Evolutionary conservation across 208 protist species (phyloP).

Genomic region (Crithidia brevicula): DNA sequence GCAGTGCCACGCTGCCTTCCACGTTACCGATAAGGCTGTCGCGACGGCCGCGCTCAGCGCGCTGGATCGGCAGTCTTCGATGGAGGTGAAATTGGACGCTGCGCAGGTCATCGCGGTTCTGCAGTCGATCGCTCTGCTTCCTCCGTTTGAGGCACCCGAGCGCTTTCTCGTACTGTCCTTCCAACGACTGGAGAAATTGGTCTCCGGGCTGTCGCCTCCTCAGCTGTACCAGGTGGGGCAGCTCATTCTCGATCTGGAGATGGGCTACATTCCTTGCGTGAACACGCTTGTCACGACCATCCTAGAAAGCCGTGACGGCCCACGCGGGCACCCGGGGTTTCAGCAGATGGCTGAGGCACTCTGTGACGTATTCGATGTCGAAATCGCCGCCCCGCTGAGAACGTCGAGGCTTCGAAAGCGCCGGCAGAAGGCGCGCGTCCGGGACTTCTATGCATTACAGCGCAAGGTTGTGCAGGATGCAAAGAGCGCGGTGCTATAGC

Average conservation of each 20-base stretch:
- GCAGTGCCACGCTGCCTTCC: slow-evolving; percentile 75
- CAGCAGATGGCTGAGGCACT: slow-evolving; percentile 61
- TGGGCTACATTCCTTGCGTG: slow-evolving; percentile 78
- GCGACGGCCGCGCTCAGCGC: slow-evolving; percentile 33
- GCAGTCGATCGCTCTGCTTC: slow-evolving; percentile 50
- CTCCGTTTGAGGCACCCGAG: slow-evolving; percentile 35
- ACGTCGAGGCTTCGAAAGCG: slow-evolving; percentile 53
- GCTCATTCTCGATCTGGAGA: slow-evolving; percentile 73
- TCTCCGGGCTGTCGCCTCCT: slow-evolving; percentile 41
- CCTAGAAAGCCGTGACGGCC: slow-evolving; percentile 73
- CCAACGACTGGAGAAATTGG: slow-evolving; percentile 55
- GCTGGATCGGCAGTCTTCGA: slow-evolving; percentile 66
- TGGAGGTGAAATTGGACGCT: slow-evolving; percentile 56
- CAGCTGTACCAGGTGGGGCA: slow-evolving; percentile 64
- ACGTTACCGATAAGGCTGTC: slow-evolving; percentile 60
- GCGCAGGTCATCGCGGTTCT: slow-evolving; percentile 71
- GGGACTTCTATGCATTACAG: slow-evolving; percentile 35
- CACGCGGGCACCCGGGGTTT: slow-evolving; percentile 41
- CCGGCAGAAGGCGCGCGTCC: slow-evolving; percentile 42
- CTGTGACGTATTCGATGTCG: slow-evolving; percentile 84
- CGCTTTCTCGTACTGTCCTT: slow-evolving; percentile 63
- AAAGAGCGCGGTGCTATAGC: neutral
- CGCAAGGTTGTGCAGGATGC: slow-evolving; percentile 8
- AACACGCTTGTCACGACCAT: slow-evolving; percentile 66
- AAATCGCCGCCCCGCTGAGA: slow-evolving; percentile 58